phyloP scores from a whole-genome alignment of 1,284 basidiomycete species.

The Microbotryum saponariae region DNA sequence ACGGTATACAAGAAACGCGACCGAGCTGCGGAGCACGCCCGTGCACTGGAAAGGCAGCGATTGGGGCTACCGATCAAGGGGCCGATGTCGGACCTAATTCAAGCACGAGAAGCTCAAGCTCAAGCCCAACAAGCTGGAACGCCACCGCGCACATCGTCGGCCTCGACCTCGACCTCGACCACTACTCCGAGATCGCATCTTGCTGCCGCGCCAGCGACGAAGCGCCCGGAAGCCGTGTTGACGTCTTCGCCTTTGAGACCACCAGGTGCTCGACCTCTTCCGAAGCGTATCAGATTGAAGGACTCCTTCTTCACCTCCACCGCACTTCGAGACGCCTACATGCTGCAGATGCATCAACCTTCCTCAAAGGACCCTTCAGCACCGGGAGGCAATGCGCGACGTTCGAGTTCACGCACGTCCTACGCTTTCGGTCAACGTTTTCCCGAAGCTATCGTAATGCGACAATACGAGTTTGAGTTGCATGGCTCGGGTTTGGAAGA shows the following conservation, averaged over 20 bases:
- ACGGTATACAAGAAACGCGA: conserved; percentile 11
- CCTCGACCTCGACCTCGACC: too few relatives aligned
- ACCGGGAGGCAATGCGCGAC: background rate
- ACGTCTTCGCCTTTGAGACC: too few relatives aligned
- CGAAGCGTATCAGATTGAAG: conserved; percentile 7
- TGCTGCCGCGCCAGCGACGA: too few relatives aligned
- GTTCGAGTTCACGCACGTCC: conserved; percentile 14
- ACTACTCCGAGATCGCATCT: too few relatives aligned
- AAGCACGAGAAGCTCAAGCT: too few relatives aligned
- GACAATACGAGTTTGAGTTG: conserved; percentile 9
- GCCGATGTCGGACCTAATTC: too few relatives aligned
- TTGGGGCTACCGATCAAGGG: conserved; percentile 5
- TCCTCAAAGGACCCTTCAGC: background rate
- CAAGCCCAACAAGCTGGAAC: too few relatives aligned
- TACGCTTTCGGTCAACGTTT: conserved; percentile 28
- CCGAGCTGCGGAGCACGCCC: conserved; percentile 11
- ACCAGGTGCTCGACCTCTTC: too few relatives aligned
- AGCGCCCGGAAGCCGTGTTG: too few relatives aligned
- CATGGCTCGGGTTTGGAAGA: background rate
- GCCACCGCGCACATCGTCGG: too few relatives aligned
- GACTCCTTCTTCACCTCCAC: conserved; percentile 24
- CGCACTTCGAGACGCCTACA: conserved; percentile 19
- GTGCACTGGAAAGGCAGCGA: conserved; percentile 9
- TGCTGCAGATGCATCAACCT: conserved; percentile 1
- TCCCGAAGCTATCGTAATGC: conserved; percentile 10